Conservation (phyloP, 805 yeast species). For the Wickerhamiella lipophila region DNA sequence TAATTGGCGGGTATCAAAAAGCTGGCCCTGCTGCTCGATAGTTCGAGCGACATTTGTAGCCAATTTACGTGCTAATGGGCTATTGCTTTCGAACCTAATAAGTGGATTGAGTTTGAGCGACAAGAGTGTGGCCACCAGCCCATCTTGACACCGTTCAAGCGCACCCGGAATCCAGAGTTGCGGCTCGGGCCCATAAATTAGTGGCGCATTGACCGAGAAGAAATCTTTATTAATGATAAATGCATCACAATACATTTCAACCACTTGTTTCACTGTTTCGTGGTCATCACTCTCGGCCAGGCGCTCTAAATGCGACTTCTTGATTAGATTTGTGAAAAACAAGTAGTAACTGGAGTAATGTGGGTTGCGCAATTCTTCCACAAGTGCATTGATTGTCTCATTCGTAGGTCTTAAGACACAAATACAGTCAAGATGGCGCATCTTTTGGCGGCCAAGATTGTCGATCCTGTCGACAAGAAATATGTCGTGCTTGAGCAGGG, state of each 20-base stretch:
- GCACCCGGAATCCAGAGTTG: slow-evolving; percentile 38
- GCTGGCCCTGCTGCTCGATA: slow-evolving; percentile 30
- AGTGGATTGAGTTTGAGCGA: slow-evolving; percentile 68
- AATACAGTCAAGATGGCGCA: slow-evolving; percentile 72
- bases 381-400: slow-evolving; percentile 45
- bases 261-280: slow-evolving; percentile 62
- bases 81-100: slow-evolving; percentile 63
- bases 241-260: slow-evolving; percentile 79
- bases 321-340: slow-evolving; percentile 62
- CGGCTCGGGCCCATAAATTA: slow-evolving; percentile 24
- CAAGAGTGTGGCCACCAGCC: slow-evolving; percentile 45
- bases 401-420: slow-evolving; percentile 65
- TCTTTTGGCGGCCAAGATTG: slow-evolving; percentile 46
- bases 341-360: slow-evolving; percentile 68
- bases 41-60: slow-evolving; percentile 46
- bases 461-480: slow-evolving; percentile 58
- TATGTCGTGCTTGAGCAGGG: slow-evolving; percentile 68
- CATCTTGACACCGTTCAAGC: slow-evolving; percentile 33
- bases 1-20: slow-evolving; percentile 51
- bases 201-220: slow-evolving; percentile 34
- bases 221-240: slow-evolving; percentile 58
- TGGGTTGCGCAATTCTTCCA: slow-evolving; percentile 62
- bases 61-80: slow-evolving; percentile 49
- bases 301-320: slow-evolving; percentile 68
- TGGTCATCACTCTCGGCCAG: slow-evolving; percentile 83